Percentiles rank a stretch among this genome's conserved stretches.
phyloP scores from a whole-genome alignment of 495 filamentous ascomycete species.

The Saxophila tyrrhenica region DNA sequence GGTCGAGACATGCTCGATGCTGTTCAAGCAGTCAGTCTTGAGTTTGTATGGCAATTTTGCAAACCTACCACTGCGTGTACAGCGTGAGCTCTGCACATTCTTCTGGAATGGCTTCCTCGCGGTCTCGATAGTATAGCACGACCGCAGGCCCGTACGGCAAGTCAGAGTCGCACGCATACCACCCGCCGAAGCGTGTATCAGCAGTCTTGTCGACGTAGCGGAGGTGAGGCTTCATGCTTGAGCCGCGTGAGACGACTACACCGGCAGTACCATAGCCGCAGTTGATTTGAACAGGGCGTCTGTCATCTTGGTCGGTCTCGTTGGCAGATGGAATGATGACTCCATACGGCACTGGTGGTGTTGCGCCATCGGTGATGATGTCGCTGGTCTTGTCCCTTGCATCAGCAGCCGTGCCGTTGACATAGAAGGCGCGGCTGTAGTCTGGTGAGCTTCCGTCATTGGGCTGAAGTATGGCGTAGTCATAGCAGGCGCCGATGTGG shows the following conservation, averaged over 20 bases:
- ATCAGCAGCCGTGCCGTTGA: neutral
- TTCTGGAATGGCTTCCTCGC: neutral
- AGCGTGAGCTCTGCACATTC: neutral
- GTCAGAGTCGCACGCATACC: neutral
- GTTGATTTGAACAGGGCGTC: neutral
- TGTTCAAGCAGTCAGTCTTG: neutral
- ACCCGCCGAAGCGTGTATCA: neutral
- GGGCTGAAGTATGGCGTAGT: neutral
- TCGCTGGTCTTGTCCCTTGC: neutral
- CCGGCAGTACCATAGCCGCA: neutral
- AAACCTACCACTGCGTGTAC: neutral
- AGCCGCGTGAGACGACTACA: neutral
- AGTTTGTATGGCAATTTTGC: neutral
- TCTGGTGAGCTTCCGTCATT: neutral
- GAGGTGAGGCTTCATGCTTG: neutral
- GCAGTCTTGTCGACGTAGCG: neutral
- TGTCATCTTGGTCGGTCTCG: neutral
- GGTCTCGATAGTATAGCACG: neutral
- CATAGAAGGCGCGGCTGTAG: neutral
- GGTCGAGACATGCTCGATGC: neutral
- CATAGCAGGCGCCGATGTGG: neutral
- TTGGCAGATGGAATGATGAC: neutral
- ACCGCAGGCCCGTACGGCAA: neutral
- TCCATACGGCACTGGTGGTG: neutral
- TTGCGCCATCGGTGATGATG: neutral